A percentile compares a stretch with the other conserved stretches of the same genome.
These are phyloP conservation scores for Thermothelomyces thermophilus DNA, from an alignment of 2,329 filamentous ascomycete genomes.

Conservation along the genomic window DNA sequence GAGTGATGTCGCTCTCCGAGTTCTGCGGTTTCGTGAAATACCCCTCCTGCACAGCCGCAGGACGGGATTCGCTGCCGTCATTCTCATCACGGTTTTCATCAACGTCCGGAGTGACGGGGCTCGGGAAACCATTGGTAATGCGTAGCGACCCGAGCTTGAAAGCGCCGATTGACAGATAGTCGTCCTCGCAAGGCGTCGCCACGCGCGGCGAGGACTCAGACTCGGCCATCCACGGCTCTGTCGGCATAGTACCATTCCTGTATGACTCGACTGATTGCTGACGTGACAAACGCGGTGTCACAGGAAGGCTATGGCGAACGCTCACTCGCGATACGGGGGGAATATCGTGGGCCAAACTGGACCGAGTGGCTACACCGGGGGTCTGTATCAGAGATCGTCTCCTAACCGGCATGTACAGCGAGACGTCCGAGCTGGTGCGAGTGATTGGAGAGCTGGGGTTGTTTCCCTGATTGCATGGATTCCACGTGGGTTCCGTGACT, in stretches of 20 bases:
- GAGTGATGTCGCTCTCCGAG: background rate
- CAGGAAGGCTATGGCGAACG: slow-evolving; percentile 34
- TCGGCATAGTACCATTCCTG: slow-evolving; percentile 30
- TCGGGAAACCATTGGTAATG: slow-evolving; percentile 53
- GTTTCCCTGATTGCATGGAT: slow-evolving; percentile 31
- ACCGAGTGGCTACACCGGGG: slow-evolving; percentile 44
- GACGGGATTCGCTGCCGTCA: background rate
- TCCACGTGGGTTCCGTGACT: slow-evolving; percentile 32
- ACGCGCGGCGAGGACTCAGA: slow-evolving; percentile 31
- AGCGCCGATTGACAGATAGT: slow-evolving; percentile 55
- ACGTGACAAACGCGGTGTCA: slow-evolving; percentile 34
- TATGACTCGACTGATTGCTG: slow-evolving; percentile 36
- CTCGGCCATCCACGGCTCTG: slow-evolving; percentile 28
- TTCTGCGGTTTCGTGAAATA: slow-evolving; percentile 12
- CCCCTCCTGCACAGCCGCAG: slow-evolving; percentile 3
- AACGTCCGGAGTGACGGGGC: slow-evolving; percentile 41
- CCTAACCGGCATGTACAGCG: slow-evolving; percentile 42
- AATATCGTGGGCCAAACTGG: slow-evolving; percentile 23
- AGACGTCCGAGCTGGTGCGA: slow-evolving; percentile 42
- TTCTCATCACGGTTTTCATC: slow-evolving; percentile 16
- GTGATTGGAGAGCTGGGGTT: slow-evolving; percentile 28
- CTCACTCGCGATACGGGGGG: slow-evolving; percentile 27
- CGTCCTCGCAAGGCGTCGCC: slow-evolving; percentile 45
- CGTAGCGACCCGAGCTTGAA: slow-evolving; percentile 57
- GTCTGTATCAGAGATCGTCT: slow-evolving; percentile 43